Evolutionary conservation across 345 rosid species (phyloP).

Genomic region (Eucalyptus virginea): DNA sequence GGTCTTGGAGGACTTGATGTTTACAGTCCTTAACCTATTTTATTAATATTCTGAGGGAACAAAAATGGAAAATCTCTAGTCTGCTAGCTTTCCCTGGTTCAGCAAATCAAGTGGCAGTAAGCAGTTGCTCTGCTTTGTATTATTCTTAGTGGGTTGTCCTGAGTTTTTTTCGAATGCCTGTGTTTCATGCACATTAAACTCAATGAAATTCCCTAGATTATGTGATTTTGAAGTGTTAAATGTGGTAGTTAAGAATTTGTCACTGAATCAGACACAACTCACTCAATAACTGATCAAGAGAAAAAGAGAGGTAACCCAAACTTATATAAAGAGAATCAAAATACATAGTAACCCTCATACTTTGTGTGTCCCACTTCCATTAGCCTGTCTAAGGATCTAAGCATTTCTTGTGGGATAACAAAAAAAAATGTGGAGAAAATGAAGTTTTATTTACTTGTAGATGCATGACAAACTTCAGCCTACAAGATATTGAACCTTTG

Average conservation of each 20-base stretch:
- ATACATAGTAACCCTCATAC: not conserved
- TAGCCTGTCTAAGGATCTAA: not conserved
- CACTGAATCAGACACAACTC: not conserved
- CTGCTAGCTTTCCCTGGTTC: not conserved
- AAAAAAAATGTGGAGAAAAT: not conserved
- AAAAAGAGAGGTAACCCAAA: not conserved
- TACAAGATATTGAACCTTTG: not conserved
- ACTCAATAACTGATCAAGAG: not conserved
- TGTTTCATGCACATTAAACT: not conserved
- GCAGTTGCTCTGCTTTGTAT: not conserved
- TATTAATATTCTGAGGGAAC: not conserved
- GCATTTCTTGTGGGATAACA: not conserved
- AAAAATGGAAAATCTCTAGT: not conserved
- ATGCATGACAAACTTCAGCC: not conserved
- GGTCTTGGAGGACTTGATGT: not conserved
- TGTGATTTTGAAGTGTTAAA: not conserved
- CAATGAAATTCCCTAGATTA: not conserved
- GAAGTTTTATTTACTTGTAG: not conserved
- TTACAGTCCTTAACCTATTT: not conserved
- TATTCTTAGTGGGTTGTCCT: not conserved
- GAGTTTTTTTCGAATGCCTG: not conserved
- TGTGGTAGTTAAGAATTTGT: not conserved
- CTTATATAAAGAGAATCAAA: not conserved
- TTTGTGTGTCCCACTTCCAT: not conserved
- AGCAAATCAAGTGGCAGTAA: not conserved